Evolutionary conservation across 257 asterid species (phyloP), one percentile per base, ranked within the genome.

Genomic region (Cordia subcordata): DNA sequence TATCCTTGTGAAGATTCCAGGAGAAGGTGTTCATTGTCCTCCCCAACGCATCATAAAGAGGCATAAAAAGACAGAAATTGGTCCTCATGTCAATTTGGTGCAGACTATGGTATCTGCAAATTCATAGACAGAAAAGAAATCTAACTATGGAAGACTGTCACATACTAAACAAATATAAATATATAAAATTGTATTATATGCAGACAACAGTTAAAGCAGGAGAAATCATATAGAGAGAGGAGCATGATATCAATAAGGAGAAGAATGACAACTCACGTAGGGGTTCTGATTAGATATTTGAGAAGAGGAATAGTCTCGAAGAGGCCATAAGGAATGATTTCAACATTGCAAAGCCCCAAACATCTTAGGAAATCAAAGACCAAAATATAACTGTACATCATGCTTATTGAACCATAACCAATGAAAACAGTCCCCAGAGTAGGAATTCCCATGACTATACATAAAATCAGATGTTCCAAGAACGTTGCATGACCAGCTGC

Each of bases 41-140:
- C 79, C 96, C 94, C 63, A 88, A 54, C 38, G 70, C 22, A 58
- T 92, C 99, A 52, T 71, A 92, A 21, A 88, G 53, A 49, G 99
- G 99, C 96, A 92, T 86, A 72, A 88, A 84, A 70, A 92, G 95
- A 80, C 99, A 92, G 70, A 82, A 88, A 71, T 92, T 92, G 18
- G 86, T 77, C 56, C 16, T 59, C 90, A 73, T 82, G 54, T 82
- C 91, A 20, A 57, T 63, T 71, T 84, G 95, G 79, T 92, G 99
- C 67, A 86, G 79, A 55, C 77, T 74, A 64, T 82, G 88, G 77
- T 92, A 92, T 63, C 96, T 92, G 95, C 83, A 77, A 14, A 66
- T 38, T 15, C 38, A 69, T 27, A 35, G 10, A 64, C 60, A 39
- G 23, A 19, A 49, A 56, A 46, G 35, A 27, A 27, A 27, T 27